Base-by-base conservation (phyloP, 768 basidiomycete genomes). In the Pholiota microspora region DNA sequence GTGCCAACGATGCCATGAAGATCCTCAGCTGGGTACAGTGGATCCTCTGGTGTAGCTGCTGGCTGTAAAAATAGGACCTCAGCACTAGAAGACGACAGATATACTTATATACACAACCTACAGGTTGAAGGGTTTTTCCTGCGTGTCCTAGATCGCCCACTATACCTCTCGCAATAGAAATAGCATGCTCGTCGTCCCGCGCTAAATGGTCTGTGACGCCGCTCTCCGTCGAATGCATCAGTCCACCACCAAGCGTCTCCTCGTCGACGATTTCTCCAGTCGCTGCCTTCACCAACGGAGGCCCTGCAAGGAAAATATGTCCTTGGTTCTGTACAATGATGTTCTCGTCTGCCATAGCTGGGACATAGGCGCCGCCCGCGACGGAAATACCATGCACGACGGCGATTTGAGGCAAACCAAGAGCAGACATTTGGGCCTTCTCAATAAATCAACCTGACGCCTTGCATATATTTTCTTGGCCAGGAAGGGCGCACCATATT, bases 281-380 rank as follows among this genome's bases (percentile, higher is more conserved):
- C 0, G 94, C 94, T 1, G 94, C 94, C 66, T 93, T 94, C 51
- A 98, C 94, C 9, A 98, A 78, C 7, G 94, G 94, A 9, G 95
- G 95, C 0, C 94, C 94, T 12, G 94, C 94, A 15, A 98, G 80
- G 75, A 97, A 97, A 60, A 98, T 97, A 15, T 82, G 88, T 0
- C 94, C 94, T 72, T 96, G 94, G 56, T 94, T 89, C 55, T 86
- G 84, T 28, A 93, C 91, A 57, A 93, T 94, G 62, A 93, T 80
- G 59, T 92, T 94, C 71, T 94, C 92, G 65, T 98, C 94, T 1
- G 94, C 92, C 92, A 98, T 96, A 2, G 94, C 94, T 24, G 94
- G 94, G 38, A 96, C 92, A 71, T 94, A 95, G 35, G 94, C 94
- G 54, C 94, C 94, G 74, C 92, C 93, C 49, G 94, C 94, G 15